Base-by-base conservation (phyloP, 1,139 yeast genomes). In the Protomyces arabidopsidicola region DNA sequence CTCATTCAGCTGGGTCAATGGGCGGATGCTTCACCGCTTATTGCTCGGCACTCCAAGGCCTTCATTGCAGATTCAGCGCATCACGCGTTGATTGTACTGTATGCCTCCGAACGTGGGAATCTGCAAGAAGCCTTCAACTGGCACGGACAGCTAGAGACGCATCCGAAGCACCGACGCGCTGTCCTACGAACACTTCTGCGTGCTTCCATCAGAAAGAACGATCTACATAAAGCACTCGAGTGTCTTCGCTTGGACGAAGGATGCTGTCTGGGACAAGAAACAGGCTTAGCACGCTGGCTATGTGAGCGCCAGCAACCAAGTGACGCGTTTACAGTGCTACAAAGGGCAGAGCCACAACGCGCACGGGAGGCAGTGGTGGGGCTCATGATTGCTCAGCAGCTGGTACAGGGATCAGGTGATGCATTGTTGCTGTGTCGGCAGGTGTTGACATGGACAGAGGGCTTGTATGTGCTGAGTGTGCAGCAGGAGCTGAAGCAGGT, bases 241-340 rank as follows among this genome's bases (percentile, higher is more conserved):
- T 58, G 62, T 39, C 52, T 58, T 8, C 24, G 16, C 6, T 50
- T 42, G 18, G 62, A 58, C 22, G 22, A 3, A 3, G 36, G 27
- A 8, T 18, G 56, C 8, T 45, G 51, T 3, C 16, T 8, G 39
- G 62, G 62, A n/a, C 62, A 58, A 38, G 62, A 58, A 31, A 42
- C 62, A 10, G 62, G 62, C 2, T 31, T 58, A 20, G 62, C 62
- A 9, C 20, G 53, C 10, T 58, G 62, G 62, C 31, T 58, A 24
- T 14, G 34, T 18, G 52, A 22, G 22, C 27, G 56, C 14, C 16
- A 52, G n/a, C 45, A 12, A n/a, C 45, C 38, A 14, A 5, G 35
- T n/a, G 18, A 27, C 45, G 62, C 62, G 9, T 58, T 52, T 31
- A 6, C 27, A 6, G 62, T 58, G 16, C 35, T 58, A 35, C 31